Base-by-base conservation (phyloP, 768 basidiomycete species). In the Lactarius akahatsu region DNA sequence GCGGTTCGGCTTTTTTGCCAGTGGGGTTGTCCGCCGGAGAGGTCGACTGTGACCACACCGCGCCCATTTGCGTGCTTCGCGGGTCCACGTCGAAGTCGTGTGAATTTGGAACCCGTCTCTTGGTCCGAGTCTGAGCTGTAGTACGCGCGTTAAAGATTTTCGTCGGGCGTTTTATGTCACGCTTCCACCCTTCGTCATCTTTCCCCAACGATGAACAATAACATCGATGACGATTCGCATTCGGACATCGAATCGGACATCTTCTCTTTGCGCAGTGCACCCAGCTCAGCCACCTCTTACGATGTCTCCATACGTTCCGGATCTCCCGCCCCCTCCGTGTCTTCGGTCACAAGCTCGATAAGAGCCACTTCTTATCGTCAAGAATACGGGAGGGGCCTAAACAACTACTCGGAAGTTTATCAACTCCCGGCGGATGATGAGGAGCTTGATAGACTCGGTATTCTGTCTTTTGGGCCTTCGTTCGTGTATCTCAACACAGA, bases 401-500 rank as follows among this genome's bases (percentile, higher is more conserved):
- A 92, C 77, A 91, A 86, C 68, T 88, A 89, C 69, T 92, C 91
- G 1, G 89, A 92, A 55, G 82, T 92, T 2, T 93, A 93, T 72
- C 82, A 83, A 52, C 78, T 93, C 32, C 89, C 91, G 15, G 91
- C 90, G 32, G 91, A 92, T 69, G 87, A 88, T 9, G 89, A 91
- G 71, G 91, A 92, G 70, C 76, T 90, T 30, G 81, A 85, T 36
- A 83, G 90, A 65, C 82, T 91, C 41, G 82, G 90, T 90, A 69
- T 56, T 76, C 23, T 36, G 54, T 23, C 63, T 47, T 30, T 47
- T 59, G 15, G 43, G 2, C 61, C 10, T 26, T 47, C 15, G 26
- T 26, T 7, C 28, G 20, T 6, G 43, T 41, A 59, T 63, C 63
- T 67, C n/a, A 60, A 28, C 57, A 40, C 30, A 69, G 56, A 34